Percentiles rank a stretch among this genome's conserved stretches.
These are phyloP conservation scores for Suillus hirtellus DNA, from an alignment of 768 basidiomycete genomes.

Conservation along the genomic window DNA sequence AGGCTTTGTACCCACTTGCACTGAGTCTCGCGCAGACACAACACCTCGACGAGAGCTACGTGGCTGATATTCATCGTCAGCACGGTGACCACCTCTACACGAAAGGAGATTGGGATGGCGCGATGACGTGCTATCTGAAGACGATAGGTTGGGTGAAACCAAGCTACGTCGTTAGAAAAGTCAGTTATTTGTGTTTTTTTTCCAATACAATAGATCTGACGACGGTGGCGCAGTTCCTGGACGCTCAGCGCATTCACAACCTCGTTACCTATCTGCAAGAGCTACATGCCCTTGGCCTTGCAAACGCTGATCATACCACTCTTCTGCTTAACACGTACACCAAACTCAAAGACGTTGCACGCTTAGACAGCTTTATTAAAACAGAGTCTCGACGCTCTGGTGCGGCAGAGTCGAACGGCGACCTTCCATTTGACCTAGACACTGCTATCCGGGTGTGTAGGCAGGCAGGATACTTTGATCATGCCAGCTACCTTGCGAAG, in stretches of 20 bases:
- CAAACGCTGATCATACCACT: conserved; percentile 96
- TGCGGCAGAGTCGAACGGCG: conserved; percentile 41
- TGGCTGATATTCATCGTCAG: conserved; percentile 86
- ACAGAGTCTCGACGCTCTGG: conserved; percentile 63
- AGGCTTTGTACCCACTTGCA: conserved; percentile 75
- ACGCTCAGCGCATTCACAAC: conserved; percentile 93
- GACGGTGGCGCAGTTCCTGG: conserved; percentile 70
- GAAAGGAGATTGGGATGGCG: conserved; percentile 90
- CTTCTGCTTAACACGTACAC: conserved; percentile 97
- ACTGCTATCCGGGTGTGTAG: conserved; percentile 96
- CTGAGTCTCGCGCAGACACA: conserved; percentile 82
- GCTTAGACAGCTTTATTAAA: conserved; percentile 91
- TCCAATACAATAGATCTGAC: not conserved
- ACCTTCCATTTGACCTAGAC: conserved; percentile 94
- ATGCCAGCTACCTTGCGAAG: conserved; percentile 90
- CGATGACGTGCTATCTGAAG: conserved; percentile 89
- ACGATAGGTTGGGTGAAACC: conserved; percentile 90
- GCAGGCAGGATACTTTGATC: conserved; percentile 95
- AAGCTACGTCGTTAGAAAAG: conserved; percentile 97
- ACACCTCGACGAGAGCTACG: conserved; percentile 64
- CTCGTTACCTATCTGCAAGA: conserved; percentile 96
- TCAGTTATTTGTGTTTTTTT: conserved; percentile 30
- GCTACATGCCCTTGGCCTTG: conserved; percentile 83
- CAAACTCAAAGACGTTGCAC: conserved; percentile 87
- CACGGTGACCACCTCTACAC: conserved; percentile 91